Conservation (phyloP, 805 yeast species). For the Suhomyces faveliae region DNA sequence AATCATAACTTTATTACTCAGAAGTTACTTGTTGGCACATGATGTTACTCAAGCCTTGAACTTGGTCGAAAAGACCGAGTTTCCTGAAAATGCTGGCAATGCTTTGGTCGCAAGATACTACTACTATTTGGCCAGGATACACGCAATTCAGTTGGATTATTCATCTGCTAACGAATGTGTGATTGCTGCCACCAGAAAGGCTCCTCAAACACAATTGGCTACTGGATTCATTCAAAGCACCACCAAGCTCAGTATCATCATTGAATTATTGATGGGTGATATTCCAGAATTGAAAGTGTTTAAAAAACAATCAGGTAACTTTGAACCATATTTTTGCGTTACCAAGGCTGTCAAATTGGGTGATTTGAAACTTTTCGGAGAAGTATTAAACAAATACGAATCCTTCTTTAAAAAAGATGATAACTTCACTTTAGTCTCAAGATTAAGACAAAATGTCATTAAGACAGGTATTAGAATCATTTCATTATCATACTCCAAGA, state of each 20-base stretch:
- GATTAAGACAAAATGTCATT: conserved; percentile 94
- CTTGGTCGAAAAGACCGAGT: conserved; percentile 82
- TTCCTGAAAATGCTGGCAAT: conserved; percentile 81
- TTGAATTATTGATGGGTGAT: conserved; percentile 94
- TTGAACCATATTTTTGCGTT: conserved; percentile 80
- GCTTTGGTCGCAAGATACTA: conserved; percentile 89
- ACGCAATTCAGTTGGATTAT: conserved; percentile 89
- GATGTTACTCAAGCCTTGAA: conserved; percentile 87
- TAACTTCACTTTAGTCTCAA: conserved; percentile 76
- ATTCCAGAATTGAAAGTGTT: conserved; percentile 87
- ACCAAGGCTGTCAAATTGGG: conserved; percentile 92
- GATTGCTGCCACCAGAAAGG: conserved; percentile 93
- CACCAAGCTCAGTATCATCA: conserved; percentile 79
- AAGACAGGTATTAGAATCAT: conserved; percentile 96
- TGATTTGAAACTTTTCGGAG: conserved; percentile 77
- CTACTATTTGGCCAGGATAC: conserved; percentile 87
- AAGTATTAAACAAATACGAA: conserved; percentile 64
- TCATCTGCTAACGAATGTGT: conserved; percentile 86
- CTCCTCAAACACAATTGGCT: conserved; percentile 86
- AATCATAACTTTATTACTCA: conserved; percentile 77
- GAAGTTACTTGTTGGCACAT: conserved; percentile 74
- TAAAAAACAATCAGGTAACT: conserved; percentile 53
- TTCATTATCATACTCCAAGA: conserved; percentile 84
- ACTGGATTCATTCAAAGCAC: conserved; percentile 88
- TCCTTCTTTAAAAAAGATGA: conserved; percentile 67